Conservation (phyloP, 2,329 filamentous ascomycete genomes). For the Dothideomycetes sp. region DNA sequence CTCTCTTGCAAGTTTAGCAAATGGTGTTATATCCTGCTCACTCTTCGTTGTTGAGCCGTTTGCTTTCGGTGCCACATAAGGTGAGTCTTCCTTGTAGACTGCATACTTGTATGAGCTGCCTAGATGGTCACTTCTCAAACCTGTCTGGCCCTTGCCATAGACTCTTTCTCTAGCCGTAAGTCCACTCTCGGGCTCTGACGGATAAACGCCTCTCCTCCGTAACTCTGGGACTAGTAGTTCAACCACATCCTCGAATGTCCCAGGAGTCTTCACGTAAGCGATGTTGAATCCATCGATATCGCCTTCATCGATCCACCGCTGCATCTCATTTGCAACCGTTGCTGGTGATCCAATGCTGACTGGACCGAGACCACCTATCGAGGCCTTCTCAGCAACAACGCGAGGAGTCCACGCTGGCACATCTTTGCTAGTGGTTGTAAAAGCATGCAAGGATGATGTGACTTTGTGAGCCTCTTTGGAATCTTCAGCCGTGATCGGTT, state of each 20-base stretch:
- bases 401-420: conserved; percentile 35
- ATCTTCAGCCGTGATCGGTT: conserved; percentile 45
- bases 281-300: conserved; percentile 26
- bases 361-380: conserved; percentile 16
- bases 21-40: too few species aligned
- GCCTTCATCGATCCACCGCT: conserved; percentile 33
- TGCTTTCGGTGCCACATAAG: conserved; percentile 16
- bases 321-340: conserved; percentile 37
- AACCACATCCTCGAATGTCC: conserved; percentile 42
- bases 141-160: conserved; percentile 48
- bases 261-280: conserved; percentile 29
- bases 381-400: conserved; percentile 27
- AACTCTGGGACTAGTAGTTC: conserved; percentile 39
- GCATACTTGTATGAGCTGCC: conserved; percentile 52
- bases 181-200: background rate
- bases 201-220: conserved; percentile 22
- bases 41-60: too few species aligned
- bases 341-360: conserved; percentile 35
- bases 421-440: conserved; percentile 39
- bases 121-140: conserved; percentile 46
- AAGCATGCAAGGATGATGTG: conserved; percentile 37
- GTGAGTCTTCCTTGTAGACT: conserved; percentile 45
- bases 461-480: conserved; percentile 43
- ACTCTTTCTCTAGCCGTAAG: conserved; percentile 39
- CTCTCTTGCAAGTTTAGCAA: too few species aligned